Evolutionary conservation across 768 basidiomycete species (phyloP), one percentile per base, ranked within the genome.

Genomic region (Mycena crocata): DNA sequence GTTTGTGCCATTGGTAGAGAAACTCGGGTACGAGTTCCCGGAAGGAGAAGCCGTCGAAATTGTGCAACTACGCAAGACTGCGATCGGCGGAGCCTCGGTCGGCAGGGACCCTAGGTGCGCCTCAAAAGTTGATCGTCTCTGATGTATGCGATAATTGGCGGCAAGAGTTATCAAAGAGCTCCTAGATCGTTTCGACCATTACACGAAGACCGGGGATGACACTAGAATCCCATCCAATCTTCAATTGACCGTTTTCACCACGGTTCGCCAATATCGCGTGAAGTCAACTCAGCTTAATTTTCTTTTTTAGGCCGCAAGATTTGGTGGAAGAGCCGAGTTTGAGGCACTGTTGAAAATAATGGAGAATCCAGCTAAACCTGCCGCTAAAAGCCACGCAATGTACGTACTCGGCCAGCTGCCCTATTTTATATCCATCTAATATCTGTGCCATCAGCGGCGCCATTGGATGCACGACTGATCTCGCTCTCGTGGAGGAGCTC

Each of bases 181-280:
- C 45, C 80, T 83, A 68, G 78, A 78, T 30, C 90, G 93, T 60
- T 98, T 98, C 82, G 80, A 81, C 46, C 79, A 86, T 24, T 94
- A 90, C 75, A 76, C 91, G 70, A 84, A 87, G 63, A 92, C 88
- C 14, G 87, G 88, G 5, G 93, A 96, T 72, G 87, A 91, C 70
- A 89, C 89, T 0, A 81, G 78, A 56, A 93, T 99, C 70, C 93
- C 94, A 5, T 84, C 89, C 23, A 95, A 98, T 78, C 77, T 99
- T 45, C 85, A 90, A 69, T 73, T 80, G 30, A 79, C 83, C 32
- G 87, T 87, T 46, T 90, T 83, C 75, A 71, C 73, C 28, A 82
- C 78, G 55, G 91, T 92, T 69, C 19, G 86, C 74, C 15, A 15
- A 39, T 32, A 21, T 19, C 50, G 35, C 59, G 30, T 44, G 15